Percentiles rank a stretch among this genome's conserved stretches.
Conservation (phyloP, 495 filamentous ascomycete genomes). For the Penicillium salamii region DNA sequence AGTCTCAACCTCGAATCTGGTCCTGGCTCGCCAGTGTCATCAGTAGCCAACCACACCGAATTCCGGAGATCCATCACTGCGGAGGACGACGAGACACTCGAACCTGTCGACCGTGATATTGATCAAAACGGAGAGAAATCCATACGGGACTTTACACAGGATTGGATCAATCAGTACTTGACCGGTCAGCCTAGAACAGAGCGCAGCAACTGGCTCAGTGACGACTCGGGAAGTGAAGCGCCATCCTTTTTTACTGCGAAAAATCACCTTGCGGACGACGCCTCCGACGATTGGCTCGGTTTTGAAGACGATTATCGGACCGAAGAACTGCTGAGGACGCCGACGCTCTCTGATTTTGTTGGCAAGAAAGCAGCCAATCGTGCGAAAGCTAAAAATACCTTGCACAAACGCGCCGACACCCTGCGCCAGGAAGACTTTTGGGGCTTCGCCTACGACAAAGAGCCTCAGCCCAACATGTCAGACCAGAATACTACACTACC, state of each 20-base stretch:
- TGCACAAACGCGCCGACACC: constrained; percentile 60
- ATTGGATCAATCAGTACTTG: constrained; percentile 76
- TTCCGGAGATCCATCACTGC: constrained; percentile 46
- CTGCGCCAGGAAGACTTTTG: constrained; percentile 58
- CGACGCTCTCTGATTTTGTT: constrained; percentile 42
- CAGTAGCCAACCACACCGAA: constrained; percentile 51
- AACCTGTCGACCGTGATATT: constrained; percentile 23
- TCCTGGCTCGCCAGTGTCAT: constrained; percentile 40
- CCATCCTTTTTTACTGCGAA: constrained; percentile 45
- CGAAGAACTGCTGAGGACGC: constrained; percentile 42
- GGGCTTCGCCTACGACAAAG: constrained; percentile 46
- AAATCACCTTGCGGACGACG: constrained; percentile 44
- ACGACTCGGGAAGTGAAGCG: constrained; percentile 60
- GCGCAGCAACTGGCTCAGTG: constrained; percentile 69
- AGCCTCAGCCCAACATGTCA: constrained; percentile 35
- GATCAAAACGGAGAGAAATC: constrained; percentile 41
- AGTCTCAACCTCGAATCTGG: constrained; percentile 33
- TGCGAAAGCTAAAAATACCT: constrained; percentile 42
- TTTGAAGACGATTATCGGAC: constrained; percentile 41
- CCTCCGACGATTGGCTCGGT: constrained; percentile 44
- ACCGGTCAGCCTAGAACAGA: constrained; percentile 59
- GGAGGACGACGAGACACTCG: constrained; percentile 23
- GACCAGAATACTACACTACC: constrained; percentile 30
- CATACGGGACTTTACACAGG: constrained; percentile 63
- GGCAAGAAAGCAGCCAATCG: constrained; percentile 30